phyloP scores from a whole-genome alignment of 2,329 filamentous ascomycete genomes.

The Colletotrichum chrysophilum region DNA sequence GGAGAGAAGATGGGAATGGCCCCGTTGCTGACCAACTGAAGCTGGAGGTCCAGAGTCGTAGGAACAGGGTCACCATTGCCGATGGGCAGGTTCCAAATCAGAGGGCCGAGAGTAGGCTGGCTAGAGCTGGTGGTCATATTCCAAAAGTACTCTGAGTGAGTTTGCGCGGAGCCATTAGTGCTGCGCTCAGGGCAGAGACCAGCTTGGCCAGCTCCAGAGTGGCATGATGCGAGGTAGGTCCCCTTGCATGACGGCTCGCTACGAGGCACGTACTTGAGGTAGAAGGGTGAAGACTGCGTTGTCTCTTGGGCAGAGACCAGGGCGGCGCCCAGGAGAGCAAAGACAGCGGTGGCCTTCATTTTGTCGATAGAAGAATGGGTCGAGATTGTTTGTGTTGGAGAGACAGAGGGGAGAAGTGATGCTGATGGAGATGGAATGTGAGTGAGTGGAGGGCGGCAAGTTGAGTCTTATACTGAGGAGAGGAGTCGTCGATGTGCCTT shows the following conservation, averaged over 20 bases:
- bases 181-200: conserved; percentile 12
- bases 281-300: conserved; percentile 8
- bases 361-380: background rate
- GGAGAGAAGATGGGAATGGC: conserved; percentile 18
- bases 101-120: background rate
- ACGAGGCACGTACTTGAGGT: background rate
- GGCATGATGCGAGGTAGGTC: conserved; percentile 11
- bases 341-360: conserved; percentile 4
- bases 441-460: background rate
- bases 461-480: background rate
- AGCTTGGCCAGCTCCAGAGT: conserved; percentile 16
- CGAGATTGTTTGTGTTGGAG: background rate
- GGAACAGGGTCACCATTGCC: background rate
- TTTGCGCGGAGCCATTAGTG: background rate
- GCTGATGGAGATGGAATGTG: background rate
- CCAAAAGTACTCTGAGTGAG: background rate
- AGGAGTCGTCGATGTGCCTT: background rate
- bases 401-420: background rate
- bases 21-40: conserved; percentile 8
- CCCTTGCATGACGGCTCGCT: background rate
- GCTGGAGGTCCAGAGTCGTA: background rate
- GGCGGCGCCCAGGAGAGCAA: background rate
- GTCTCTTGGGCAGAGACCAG: background rate
- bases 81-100: conserved; percentile 16
- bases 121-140: background rate